Percentiles rank a stretch among this genome's conserved stretches.
phyloP scores from a whole-genome alignment of 2,329 filamentous ascomycete genomes.

The Epichloe glyceriae region DNA sequence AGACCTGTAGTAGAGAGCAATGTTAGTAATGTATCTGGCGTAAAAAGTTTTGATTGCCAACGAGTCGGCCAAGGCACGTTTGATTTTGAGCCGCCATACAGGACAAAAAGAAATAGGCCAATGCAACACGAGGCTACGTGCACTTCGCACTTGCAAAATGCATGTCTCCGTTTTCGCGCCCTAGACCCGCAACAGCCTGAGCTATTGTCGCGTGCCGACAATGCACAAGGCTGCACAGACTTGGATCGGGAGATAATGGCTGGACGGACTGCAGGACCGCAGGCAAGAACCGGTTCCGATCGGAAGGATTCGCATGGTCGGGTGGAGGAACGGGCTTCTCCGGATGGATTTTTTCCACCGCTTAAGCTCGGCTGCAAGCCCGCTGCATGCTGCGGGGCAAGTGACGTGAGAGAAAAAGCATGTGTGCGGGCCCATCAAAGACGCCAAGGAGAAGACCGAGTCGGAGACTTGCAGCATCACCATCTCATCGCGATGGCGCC shows the following conservation, averaged over 20 bases:
- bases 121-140: not conserved
- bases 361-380: constrained; percentile 9
- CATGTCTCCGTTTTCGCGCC: not conserved
- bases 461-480: not conserved
- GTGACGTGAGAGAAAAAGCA: not conserved
- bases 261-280: too few relatives aligned
- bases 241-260: not conserved
- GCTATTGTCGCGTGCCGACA: not conserved
- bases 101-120: not conserved
- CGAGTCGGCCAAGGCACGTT: not conserved
- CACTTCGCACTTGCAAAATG: not conserved
- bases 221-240: not conserved
- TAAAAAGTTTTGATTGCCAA: not conserved
- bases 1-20: constrained; percentile 52
- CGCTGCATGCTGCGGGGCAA: not conserved
- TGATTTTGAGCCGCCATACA: too few relatives aligned
- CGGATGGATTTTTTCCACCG: not conserved
- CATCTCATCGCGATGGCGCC: not conserved
- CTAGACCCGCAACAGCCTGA: not conserved
- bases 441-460: not conserved
- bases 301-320: too few relatives aligned
- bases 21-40: not conserved
- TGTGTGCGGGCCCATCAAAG: constrained; percentile 1
- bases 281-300: too few relatives aligned
- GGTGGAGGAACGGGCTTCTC: not conserved